phyloP scores from a whole-genome alignment of 202 grass and related monocot species.

The Eragrostis tef region DNA sequence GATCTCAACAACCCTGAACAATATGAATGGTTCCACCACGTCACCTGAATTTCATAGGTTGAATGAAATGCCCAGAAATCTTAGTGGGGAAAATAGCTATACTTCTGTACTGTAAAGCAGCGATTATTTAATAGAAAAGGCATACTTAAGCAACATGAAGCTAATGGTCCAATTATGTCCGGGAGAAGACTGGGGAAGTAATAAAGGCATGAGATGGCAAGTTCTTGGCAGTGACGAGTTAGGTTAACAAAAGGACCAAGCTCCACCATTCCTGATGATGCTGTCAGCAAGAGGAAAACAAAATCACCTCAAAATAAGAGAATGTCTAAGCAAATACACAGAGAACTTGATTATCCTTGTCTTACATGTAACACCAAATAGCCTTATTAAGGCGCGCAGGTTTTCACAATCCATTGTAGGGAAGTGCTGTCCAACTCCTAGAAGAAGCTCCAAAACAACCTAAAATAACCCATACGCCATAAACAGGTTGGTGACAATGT shows the following conservation, averaged over 20 bases:
- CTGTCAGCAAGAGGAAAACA: constrained; percentile 48
- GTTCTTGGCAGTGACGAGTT: constrained; percentile 66
- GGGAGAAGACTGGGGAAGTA: constrained; percentile 72
- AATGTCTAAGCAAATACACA: constrained; percentile 17
- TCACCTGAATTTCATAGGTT: constrained; percentile 70
- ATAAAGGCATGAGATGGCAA: constrained; percentile 79
- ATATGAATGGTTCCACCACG: constrained; percentile 58
- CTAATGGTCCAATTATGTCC: constrained; percentile 66
- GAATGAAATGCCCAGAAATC: constrained; percentile 14
- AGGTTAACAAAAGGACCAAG: constrained; percentile 72
- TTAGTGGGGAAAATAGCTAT: constrained; percentile 6
- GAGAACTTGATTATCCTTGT: not conserved
- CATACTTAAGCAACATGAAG: constrained; percentile 89
- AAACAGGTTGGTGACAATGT: constrained; percentile 40
- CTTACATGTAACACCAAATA: constrained; percentile 77
- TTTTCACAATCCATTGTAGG: constrained; percentile 53
- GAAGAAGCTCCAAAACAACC: constrained; percentile 78
- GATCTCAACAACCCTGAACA: constrained; percentile 70
- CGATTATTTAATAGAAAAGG: constrained; percentile 16
- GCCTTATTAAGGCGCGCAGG: constrained; percentile 55
- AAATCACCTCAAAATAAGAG: constrained; percentile 29
- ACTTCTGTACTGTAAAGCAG: not conserved
- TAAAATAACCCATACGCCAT: constrained; percentile 36
- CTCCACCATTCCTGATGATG: constrained; percentile 56
- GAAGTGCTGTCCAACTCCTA: constrained; percentile 67